Base-by-base conservation (phyloP, 495 filamentous ascomycete species). In the Bombardia bombarda region DNA sequence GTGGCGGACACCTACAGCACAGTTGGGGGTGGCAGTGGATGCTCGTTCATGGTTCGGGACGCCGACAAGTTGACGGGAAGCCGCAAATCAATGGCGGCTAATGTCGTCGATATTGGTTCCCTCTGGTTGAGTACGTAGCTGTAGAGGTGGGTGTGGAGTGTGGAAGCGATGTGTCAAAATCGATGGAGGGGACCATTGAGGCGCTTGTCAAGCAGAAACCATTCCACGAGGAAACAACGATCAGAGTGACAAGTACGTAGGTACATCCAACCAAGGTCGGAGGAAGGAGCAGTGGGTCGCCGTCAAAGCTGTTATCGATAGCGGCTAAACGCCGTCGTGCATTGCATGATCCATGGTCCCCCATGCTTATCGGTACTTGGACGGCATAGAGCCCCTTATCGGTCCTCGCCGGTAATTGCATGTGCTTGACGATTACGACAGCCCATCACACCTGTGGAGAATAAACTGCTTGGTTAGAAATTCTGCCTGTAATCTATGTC, bases 61-160 rank as follows among this genome's bases (percentile, higher is more conserved):
- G n/a, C n/a, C n/a, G n/a, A n/a, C n/a, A n/a, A n/a, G n/a, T n/a
- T n/a, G n/a, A n/a, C n/a, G n/a, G n/a, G n/a, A n/a, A n/a, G n/a
- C n/a, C n/a, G n/a, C n/a, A n/a, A n/a, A 43, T 45, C 41, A 14
- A 28, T 40, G 25, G 48, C 48, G 52, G 52, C 52, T 55, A 55
- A 55, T 55, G 45, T 51, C 38, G 39, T 50, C 39, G 52, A 51
- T 49, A 49, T 35, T 48, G 45, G 9, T 32, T 26, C 25, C 38
- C 25, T 49, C 20, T 48, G 40, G 41, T 17, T 50, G 47, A 55
- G 45, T 25, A 28, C 26, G n/a, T n/a, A 36, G 45, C 21, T 31
- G 13, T 5, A 36, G 26, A 32, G 13, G 18, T 20, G 39, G 34
- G 17, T 38, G 26, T 39, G 32, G 22, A 20, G 24, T n/a, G 25